Percentiles rank a stretch among this genome's conserved stretches.
These are phyloP conservation scores for Fraxinus floribunda DNA, from an alignment of 305 asterid genomes.

Conservation along the genomic window DNA sequence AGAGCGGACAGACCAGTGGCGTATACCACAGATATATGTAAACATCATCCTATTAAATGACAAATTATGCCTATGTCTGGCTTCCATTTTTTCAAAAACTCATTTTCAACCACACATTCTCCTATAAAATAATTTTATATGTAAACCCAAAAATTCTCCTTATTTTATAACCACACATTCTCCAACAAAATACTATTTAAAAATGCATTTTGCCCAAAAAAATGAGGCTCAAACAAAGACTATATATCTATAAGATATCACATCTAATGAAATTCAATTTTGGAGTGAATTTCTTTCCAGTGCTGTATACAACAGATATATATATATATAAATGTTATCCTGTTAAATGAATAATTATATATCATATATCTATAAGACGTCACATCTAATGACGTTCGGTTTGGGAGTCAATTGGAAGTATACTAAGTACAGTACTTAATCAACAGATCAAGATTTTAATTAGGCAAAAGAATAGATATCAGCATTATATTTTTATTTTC, in stretches of 20 bases:
- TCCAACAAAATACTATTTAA: not conserved
- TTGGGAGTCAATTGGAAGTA: not conserved
- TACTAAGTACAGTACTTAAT: not conserved
- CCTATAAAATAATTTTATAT: not conserved
- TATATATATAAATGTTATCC: not conserved
- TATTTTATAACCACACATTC: not conserved
- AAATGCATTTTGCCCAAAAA: not conserved
- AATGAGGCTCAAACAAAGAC: not conserved
- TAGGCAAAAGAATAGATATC: not conserved
- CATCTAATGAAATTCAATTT: not conserved
- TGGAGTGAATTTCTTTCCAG: not conserved
- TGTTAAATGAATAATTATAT: not conserved
- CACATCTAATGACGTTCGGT: not conserved
- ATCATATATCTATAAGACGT: not conserved
- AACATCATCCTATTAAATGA: not conserved
- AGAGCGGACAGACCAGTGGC: not conserved
- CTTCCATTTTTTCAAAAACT: not conserved
- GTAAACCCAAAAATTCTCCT: not conserved
- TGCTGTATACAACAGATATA: not conserved
- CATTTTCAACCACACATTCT: not conserved
- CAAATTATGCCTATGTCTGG: not conserved
- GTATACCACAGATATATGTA: not conserved
- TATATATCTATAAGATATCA: not conserved
- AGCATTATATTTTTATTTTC: not conserved
- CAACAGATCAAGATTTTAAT: not conserved